Percentiles rank a stretch among this genome's conserved stretches.
Conservation (phyloP, 768 basidiomycete genomes). For the Pleurotus ostreatus region DNA sequence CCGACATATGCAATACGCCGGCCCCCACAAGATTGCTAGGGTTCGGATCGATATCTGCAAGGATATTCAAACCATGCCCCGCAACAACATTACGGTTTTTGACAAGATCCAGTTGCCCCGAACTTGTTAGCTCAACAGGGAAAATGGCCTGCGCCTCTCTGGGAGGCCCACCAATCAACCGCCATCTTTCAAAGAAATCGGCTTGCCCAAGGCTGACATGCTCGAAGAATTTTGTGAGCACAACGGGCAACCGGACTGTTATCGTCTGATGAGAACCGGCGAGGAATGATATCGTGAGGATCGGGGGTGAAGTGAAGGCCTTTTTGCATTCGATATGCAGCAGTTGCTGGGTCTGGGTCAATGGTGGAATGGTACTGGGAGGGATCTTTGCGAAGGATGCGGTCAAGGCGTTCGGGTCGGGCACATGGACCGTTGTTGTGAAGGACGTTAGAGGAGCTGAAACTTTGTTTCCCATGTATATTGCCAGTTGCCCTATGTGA, state of each 20-base stretch:
- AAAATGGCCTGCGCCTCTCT: conserved; percentile 89
- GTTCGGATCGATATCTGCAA: conserved; percentile 90
- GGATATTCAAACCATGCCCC: conserved; percentile 72
- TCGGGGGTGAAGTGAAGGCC: conserved; percentile 70
- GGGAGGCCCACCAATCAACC: conserved; percentile 92
- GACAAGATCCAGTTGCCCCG: conserved; percentile 70
- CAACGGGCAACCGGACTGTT: conserved; percentile 79
- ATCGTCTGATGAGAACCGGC: conserved; percentile 89
- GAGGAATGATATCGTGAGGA: conserved; percentile 85
- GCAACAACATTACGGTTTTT: conserved; percentile 73
- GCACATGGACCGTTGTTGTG: conserved; percentile 74
- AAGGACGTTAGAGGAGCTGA: conserved; percentile 87
- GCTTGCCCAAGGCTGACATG: conserved; percentile 78
- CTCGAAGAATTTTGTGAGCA: conserved; percentile 90
- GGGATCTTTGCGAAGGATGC: conserved; percentile 91
- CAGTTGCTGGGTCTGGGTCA: conserved; percentile 89
- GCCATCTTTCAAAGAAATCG: conserved; percentile 99
- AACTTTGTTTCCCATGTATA: conserved; percentile 96
- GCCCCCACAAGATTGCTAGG: conserved; percentile 90
- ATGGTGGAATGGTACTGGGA: conserved; percentile 71
- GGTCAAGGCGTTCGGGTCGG: conserved; percentile 71
- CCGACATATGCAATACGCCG: conserved; percentile 93
- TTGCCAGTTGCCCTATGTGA: conserved; percentile 87
- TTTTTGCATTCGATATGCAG: conserved; percentile 95
- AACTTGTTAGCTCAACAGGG: conserved; percentile 62